These are phyloP conservation scores for Cladosporium colombiae DNA, from an alignment of 2,329 filamentous ascomycete genomes.

Conservation along the genomic window DNA sequence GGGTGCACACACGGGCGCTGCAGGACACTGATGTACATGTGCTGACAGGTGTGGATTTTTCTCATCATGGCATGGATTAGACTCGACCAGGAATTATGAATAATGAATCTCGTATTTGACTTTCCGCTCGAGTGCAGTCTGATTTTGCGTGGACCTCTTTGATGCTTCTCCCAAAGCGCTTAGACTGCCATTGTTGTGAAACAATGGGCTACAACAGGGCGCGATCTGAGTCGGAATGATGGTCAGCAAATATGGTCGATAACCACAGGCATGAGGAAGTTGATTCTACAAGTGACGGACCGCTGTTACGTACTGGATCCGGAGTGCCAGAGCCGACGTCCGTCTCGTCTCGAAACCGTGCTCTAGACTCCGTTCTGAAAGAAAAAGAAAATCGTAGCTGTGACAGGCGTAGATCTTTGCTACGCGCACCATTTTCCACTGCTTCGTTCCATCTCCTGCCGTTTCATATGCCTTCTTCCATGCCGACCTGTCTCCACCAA, in stretches of 20 bases:
- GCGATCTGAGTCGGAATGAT: neutral
- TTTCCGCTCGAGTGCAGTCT: neutral
- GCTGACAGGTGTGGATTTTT: neutral
- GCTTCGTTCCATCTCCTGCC: neutral
- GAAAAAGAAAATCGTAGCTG: neutral
- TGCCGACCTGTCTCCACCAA: slow-evolving; percentile 53
- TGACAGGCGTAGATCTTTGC: neutral
- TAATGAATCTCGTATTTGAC: neutral
- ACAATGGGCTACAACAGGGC: neutral
- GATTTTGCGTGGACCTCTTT: neutral
- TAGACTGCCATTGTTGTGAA: neutral
- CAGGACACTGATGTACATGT: slow-evolving; percentile 12
- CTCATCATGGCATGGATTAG: neutral
- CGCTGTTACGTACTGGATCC: slow-evolving; percentile 9
- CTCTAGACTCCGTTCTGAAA: neutral
- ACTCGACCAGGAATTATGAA: neutral
- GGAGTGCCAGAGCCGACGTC: neutral
- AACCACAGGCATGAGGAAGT: neutral
- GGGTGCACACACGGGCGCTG: slow-evolving; percentile 27
- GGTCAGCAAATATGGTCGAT: neutral
- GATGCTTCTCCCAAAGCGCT: neutral
- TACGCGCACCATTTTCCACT: neutral
- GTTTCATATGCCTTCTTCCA: slow-evolving; percentile 49
- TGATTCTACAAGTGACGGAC: slow-evolving; percentile 11
- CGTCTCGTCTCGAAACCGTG: neutral